These are phyloP conservation scores for Heterobasidion irregulare DNA, from an alignment of 1,284 basidiomycete species.

Conservation along the genomic window DNA sequence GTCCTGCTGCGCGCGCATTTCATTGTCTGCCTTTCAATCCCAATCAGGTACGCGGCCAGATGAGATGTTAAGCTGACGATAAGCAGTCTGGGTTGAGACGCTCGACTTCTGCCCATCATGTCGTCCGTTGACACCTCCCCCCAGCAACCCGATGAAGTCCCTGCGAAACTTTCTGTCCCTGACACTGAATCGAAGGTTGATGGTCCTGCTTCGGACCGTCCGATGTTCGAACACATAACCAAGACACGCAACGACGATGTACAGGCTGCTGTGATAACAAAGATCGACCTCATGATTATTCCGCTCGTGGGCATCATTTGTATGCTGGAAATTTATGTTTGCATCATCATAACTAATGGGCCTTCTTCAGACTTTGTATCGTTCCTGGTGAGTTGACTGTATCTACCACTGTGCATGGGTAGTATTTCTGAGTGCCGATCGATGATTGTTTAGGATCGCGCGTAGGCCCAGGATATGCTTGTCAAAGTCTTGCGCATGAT, in stretches of 20 bases:
- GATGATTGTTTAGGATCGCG: not conserved
- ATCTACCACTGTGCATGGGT: not conserved
- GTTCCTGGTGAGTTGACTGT: conserved; percentile 8
- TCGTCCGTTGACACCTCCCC: too few relatives aligned
- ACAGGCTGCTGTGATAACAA: conserved; percentile 13
- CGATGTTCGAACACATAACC: not conserved
- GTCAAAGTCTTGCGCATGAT: conserved; percentile 11
- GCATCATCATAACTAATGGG: not conserved
- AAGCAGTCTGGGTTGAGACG: too few relatives aligned
- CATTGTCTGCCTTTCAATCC: too few relatives aligned
- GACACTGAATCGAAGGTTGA: not conserved
- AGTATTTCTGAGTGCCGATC: not conserved
- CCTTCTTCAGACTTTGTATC: conserved; percentile 9
- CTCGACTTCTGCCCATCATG: too few relatives aligned
- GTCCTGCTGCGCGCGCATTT: too few relatives aligned
- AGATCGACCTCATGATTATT: conserved; percentile 38
- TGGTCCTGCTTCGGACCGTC: not conserved
- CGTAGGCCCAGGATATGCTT: not conserved
- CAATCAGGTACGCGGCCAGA: too few relatives aligned
- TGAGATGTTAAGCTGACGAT: too few relatives aligned
- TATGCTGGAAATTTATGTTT: conserved; percentile 16
- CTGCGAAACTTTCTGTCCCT: too few relatives aligned
- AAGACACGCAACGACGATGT: not conserved
- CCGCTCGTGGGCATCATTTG: conserved; percentile 42
- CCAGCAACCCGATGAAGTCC: too few relatives aligned